Percentiles rank a stretch among this genome's conserved stretches.
Conservation (phyloP, 169 alveolate genomes). For the Toxoplasma gondii region DNA sequence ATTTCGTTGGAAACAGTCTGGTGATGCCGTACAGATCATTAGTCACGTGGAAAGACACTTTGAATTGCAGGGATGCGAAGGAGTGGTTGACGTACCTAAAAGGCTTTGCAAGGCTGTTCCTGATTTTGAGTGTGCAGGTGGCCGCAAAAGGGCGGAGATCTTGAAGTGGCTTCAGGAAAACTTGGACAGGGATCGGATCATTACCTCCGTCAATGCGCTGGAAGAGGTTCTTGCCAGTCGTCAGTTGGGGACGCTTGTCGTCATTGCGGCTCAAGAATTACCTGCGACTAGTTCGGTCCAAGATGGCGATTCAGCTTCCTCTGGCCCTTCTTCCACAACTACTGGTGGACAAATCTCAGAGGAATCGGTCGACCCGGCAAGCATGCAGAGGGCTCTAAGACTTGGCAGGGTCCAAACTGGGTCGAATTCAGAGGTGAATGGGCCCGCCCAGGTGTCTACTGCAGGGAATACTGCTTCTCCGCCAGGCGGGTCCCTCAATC, state of each 20-base stretch:
- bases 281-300: not conserved
- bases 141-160: slow-evolving; percentile 51
- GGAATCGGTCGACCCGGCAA: not conserved
- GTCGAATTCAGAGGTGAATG: not conserved
- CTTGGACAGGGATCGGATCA: slow-evolving; percentile 28
- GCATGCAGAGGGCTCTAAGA: not conserved
- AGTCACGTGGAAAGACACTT: too few species aligned
- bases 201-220: not conserved
- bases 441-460: too few species aligned
- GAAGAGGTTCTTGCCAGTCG: slow-evolving; percentile 32
- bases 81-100: too few species aligned
- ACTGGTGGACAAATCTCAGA: not conserved
- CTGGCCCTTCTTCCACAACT: not conserved
- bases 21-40: too few species aligned
- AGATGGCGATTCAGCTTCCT: not conserved
- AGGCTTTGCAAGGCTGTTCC: not conserved
- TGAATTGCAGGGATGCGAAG: too few species aligned
- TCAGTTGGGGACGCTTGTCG: slow-evolving; percentile 24
- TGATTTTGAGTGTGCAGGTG: slow-evolving; percentile 19
- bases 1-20: too few species aligned
- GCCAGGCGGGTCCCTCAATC: not conserved
- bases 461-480: too few species aligned
- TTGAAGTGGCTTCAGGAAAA: slow-evolving; percentile 50
- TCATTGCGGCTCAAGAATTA: slow-evolving; percentile 6
- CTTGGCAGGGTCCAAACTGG: not conserved